A percentile compares a stretch with the other conserved stretches of the same genome.
phyloP scores from a whole-genome alignment of 768 basidiomycete genomes.

The Tulasnella sp. region DNA sequence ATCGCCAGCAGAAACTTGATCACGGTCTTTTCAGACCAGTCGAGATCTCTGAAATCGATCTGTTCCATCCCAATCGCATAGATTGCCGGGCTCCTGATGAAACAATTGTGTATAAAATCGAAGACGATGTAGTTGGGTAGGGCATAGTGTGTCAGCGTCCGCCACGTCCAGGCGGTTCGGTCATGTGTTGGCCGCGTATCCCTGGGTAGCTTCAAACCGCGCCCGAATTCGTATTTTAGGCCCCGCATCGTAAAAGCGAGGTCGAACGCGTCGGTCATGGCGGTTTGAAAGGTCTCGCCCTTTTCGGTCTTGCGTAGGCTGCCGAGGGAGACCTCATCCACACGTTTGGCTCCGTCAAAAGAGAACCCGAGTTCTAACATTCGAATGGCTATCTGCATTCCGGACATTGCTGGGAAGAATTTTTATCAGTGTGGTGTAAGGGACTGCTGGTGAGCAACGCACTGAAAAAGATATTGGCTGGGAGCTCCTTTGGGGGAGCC shows the following conservation, averaged over 20 bases:
- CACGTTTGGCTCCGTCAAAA: not conserved
- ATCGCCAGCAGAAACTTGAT: not conserved
- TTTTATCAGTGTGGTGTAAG: not conserved
- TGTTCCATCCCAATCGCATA: not conserved
- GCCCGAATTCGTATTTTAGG: constrained; percentile 11
- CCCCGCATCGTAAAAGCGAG: constrained; percentile 8
- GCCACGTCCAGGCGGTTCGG: not conserved
- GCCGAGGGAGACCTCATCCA: not conserved
- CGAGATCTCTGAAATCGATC: not conserved
- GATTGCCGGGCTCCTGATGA: not conserved
- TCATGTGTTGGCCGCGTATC: not conserved
- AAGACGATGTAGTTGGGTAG: constrained; percentile 2
- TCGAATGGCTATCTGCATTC: not conserved
- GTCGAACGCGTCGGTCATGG: not conserved
- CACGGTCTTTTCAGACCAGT: not conserved
- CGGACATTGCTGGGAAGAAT: not conserved
- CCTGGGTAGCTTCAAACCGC: constrained; percentile 5
- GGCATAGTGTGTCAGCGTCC: constrained; percentile 4
- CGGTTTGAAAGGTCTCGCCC: not conserved
- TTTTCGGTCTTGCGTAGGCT: not conserved
- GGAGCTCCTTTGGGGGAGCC: not conserved
- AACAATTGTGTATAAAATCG: constrained; percentile 3
- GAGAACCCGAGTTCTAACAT: not conserved
- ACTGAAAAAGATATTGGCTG: not conserved
- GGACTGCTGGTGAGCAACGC: not conserved